Percentiles rank a stretch among this genome's conserved stretches.
Conservation (phyloP, 257 asterid genomes). For the Solanum dulcamara region DNA sequence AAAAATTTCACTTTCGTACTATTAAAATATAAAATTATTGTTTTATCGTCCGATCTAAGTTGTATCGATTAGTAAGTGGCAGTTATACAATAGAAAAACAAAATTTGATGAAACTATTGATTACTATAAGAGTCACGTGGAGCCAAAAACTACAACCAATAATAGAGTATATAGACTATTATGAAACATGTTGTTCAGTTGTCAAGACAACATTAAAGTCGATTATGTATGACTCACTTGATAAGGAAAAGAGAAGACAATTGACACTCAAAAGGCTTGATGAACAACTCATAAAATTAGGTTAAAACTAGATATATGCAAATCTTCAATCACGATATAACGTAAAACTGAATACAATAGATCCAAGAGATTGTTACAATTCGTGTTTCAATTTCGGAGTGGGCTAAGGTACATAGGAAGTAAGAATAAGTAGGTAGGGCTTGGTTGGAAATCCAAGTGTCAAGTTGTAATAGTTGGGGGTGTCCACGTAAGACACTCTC, state of each 20-base stretch:
- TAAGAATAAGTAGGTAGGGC: neutral
- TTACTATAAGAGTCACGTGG: neutral
- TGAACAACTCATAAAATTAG: neutral
- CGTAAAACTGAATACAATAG: neutral
- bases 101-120: too few species aligned
- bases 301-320: neutral
- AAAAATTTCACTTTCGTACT: too few species aligned
- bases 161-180: too few species aligned
- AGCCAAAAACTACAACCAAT: neutral
- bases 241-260: neutral
- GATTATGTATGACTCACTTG: neutral
- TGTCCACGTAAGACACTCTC: constrained; percentile 8
- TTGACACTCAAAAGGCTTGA: neutral
- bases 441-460: constrained; percentile 39
- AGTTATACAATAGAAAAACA: neutral
- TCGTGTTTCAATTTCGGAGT: neutral
- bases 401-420: neutral
- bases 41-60: too few species aligned
- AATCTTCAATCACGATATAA: neutral
- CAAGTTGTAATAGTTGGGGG: neutral
- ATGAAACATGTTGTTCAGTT: neutral
- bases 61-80: too few species aligned
- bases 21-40: too few species aligned
- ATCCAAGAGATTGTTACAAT: neutral
- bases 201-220: neutral